Evolutionary conservation across 176 grass and related monocot genomes (phyloP).

Genomic region (Eragrostis curvula): DNA sequence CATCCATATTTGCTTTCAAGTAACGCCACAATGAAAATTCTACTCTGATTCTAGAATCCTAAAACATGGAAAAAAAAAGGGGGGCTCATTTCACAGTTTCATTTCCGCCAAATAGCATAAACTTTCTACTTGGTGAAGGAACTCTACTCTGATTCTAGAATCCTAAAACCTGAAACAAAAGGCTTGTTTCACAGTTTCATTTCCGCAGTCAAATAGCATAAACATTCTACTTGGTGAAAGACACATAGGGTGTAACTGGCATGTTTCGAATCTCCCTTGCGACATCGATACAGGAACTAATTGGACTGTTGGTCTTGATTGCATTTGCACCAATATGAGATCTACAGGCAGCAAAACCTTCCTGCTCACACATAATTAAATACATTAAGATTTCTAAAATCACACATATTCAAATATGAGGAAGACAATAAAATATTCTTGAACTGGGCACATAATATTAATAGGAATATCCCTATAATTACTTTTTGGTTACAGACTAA

Average conservation of each 20-base stretch:
- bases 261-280: constrained; percentile 49
- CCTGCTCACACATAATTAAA: constrained; percentile 48
- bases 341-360: constrained; percentile 81
- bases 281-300: constrained; percentile 53
- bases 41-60: not conserved
- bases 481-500: not conserved
- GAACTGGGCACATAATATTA: not conserved
- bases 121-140: not conserved
- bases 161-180: not conserved
- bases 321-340: constrained; percentile 81
- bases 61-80: not conserved
- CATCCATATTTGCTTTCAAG: not conserved
- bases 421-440: not conserved
- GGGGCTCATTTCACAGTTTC: not conserved
- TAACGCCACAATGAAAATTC: not conserved
- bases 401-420: not conserved
- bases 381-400: constrained; percentile 16
- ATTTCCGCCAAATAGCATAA: not conserved
- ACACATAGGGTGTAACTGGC: not conserved
- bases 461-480: not conserved
- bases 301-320: constrained; percentile 85
- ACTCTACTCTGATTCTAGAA: not conserved
- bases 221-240: not conserved
- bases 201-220: not conserved
- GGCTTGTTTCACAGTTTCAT: not conserved